Conservation (phyloP, 2,329 filamentous ascomycete species). For the Diaporthe sp. region DNA sequence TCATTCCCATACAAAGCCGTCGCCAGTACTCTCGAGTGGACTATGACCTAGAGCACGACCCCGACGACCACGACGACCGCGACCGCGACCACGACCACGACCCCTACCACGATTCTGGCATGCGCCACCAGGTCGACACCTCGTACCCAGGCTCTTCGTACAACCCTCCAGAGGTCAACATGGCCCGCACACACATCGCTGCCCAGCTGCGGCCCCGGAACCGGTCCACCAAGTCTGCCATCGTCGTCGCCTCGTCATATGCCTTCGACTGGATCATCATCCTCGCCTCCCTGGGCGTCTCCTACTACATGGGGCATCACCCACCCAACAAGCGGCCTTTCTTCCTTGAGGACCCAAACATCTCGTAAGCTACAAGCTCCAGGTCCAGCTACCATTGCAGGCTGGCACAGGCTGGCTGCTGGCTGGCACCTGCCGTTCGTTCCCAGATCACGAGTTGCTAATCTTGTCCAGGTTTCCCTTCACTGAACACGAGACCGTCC, state of each 20-base stretch:
- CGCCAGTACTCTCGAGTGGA: slow-evolving; percentile 30
- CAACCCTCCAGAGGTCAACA: slow-evolving; percentile 3
- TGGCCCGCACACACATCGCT: slow-evolving; percentile 37
- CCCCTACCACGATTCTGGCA: slow-evolving; percentile 11
- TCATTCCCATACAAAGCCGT: slow-evolving; percentile 36
- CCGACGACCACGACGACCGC: slow-evolving; percentile 23
- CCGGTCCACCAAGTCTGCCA: slow-evolving; percentile 45
- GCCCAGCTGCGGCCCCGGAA: slow-evolving; percentile 35
- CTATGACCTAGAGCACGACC: slow-evolving; percentile 29
- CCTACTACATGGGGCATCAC: slow-evolving; percentile 70
- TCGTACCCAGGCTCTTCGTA: slow-evolving; percentile 27
- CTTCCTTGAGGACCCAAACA: slow-evolving; percentile 79
- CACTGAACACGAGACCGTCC: slow-evolving; percentile 79
- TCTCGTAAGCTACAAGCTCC: slow-evolving; percentile 69
- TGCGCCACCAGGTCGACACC: slow-evolving; percentile 30
- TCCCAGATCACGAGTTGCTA: neutral
- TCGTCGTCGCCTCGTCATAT: slow-evolving; percentile 73
- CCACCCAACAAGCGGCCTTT: slow-evolving; percentile 80
- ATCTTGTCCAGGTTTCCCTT: slow-evolving; percentile 74
- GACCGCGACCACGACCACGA: slow-evolving; percentile 19
- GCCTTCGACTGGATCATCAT: slow-evolving; percentile 81
- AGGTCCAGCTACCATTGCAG: neutral
- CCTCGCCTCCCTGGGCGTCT: slow-evolving; percentile 70
- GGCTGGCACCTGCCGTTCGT: neutral
- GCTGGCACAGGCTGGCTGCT: neutral